Base-by-base conservation (phyloP, 306 rosid species). In the Carpinus fangiana region DNA sequence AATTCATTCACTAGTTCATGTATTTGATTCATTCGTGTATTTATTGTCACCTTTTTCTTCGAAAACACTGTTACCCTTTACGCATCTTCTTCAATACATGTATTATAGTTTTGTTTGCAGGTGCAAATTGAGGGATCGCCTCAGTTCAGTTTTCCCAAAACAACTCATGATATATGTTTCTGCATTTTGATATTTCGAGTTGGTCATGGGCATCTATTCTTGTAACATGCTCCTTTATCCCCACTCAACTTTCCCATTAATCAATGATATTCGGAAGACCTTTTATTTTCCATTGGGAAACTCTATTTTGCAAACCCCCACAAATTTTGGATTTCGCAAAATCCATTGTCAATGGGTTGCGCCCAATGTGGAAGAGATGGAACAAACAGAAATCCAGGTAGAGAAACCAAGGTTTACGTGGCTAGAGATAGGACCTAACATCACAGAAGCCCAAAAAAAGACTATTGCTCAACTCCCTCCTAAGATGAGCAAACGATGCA, bases 401-500 rank as follows among this genome's bases (percentile, higher is more conserved):
- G 94, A 78, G 68, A 84, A 82, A 3, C 38, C 10, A 0, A 88
- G 81, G 83, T 89, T 87, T 84, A 87, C 77, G 84, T 89, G 96
- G 95, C 62, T 61, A 74, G 95, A 82, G 88, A 57, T 88, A 52
- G 79, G 89, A 8, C 51, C 50, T 31, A 41, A 82, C 45, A 68
- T 87, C 45, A 81, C 93, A 10, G 89, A 88, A 51, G 80, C 78
- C 70, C 97, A 92, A 75, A 78, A 84, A 34, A 59, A 83, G 61
- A 88, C 90, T 70, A 88, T 92, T 76, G 85, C 87, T 50, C 80
- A 82, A 74, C 92, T 94, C 56, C 90, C 97, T 31, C 83, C 87
- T 1, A 82, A 73, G 75, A 90, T 94, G 95, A 75, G 68, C 38
- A 90, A 89, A 34, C 94, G 97, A 72, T 87, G 97, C 70, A 89